phyloP scores from a whole-genome alignment of 1,284 basidiomycete genomes.

The Irpex rosettiformis region DNA sequence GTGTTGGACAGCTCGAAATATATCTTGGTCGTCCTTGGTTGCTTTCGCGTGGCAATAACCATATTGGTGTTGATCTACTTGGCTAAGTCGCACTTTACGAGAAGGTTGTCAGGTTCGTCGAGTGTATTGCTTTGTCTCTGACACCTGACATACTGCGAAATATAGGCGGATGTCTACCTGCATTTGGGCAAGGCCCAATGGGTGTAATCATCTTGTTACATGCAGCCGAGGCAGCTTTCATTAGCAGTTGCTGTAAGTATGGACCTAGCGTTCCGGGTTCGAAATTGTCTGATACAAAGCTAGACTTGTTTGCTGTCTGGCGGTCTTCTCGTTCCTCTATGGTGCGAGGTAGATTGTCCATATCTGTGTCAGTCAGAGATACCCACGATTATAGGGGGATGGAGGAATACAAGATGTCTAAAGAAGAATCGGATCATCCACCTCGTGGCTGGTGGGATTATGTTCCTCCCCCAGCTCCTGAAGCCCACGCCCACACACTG shows the following conservation, averaged over 20 bases:
- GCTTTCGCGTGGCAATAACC: constrained; percentile 41
- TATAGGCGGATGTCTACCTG: constrained; percentile 22
- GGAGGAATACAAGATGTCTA: background rate
- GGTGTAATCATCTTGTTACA: constrained; percentile 47
- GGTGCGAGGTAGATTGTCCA: constrained; percentile 53
- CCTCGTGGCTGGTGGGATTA: constrained; percentile 59
- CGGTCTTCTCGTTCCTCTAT: constrained; percentile 47
- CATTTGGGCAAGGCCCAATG: constrained; percentile 28
- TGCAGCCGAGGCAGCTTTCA: constrained; percentile 51
- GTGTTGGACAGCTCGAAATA: constrained; percentile 56
- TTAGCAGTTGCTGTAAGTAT: constrained; percentile 59
- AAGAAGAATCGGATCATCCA: constrained; percentile 18
- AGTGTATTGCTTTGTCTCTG: background rate
- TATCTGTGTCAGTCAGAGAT: constrained; percentile 36
- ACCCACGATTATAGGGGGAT: background rate
- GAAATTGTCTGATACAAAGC: too few species aligned
- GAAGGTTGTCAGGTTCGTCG: constrained; percentile 43
- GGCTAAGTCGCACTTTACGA: constrained; percentile 33
- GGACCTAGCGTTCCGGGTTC: too few species aligned
- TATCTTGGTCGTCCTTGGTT: constrained; percentile 39
- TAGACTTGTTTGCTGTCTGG: constrained; percentile 58
- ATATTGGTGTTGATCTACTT: constrained; percentile 42
- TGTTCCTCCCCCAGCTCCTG: constrained; percentile 25
- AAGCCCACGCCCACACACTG: background rate
- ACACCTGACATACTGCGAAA: background rate